Base-by-base conservation (phyloP, 129 eudicot species). In the Lactuca saligna region DNA sequence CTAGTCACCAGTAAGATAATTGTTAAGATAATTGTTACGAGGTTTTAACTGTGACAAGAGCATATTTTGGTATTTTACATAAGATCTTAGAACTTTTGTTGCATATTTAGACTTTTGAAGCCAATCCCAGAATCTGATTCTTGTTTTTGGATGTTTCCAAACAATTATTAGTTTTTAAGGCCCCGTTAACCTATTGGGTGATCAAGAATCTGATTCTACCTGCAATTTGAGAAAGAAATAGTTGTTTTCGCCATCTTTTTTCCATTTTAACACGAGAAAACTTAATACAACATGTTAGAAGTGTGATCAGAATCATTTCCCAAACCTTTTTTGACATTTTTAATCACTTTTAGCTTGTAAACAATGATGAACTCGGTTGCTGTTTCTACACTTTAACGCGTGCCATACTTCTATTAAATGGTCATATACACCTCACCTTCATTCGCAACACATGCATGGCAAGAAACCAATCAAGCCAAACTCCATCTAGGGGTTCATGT, bases 401-500 rank as follows among this genome's bases (percentile, higher is more conserved):
- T 5, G 6, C 54, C 59, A 58, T 8, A 60, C 73, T 35, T 75
- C 69, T 76, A 61, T 72, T 46, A 76, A 72, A 81, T 56, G 32
- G 17, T 60, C 60, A 46, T 60, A 2, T 4, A 9, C 3, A 15
- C 41, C 10, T 57, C 8, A 6, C 56, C 20, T 60, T 16, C 32
- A 46, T 55, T 58, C 5, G 16, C 2, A 64, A 66, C 55, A 72
- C 10, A 71, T 85, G 87, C 10, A 71, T 85, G 87, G 77, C 83
- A 6, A 78, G 67, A 63, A 73, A 80, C 73, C 77, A 79, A 48
- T 51, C 71, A 7, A 57, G 25, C 50, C 57, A 68, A 37, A 73
- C 54, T 14, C 69, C 79, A 7, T 54, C 73, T 37, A 58, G 72
- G 34, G 53, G 70, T n/a, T 46, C 77, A 0, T 81, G 59, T 64